These are phyloP conservation scores for Fragilaria crotonensis DNA, from an alignment of 108 stramenopile species.

Conservation along the genomic window DNA sequence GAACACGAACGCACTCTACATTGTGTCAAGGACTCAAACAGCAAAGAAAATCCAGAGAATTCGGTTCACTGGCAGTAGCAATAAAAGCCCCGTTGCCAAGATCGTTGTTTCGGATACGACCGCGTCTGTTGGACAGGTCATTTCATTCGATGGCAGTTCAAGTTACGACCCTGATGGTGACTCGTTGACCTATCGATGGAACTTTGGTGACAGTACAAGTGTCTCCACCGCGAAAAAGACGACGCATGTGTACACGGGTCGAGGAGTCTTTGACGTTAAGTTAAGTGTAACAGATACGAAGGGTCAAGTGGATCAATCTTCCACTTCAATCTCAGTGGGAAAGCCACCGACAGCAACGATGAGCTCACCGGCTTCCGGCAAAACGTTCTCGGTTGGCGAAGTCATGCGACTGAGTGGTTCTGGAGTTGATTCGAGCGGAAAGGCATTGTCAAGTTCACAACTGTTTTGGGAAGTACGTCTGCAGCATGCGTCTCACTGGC, in stretches of 20 bases:
- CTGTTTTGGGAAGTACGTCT: constrained; percentile 6
- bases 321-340: constrained; percentile 7
- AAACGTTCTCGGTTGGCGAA: neutral
- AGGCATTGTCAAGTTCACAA: constrained; percentile 6
- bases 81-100: constrained; percentile 17
- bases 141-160: constrained; percentile 4
- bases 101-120: constrained; percentile 5
- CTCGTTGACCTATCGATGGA: constrained; percentile 12
- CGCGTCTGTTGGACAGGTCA: constrained; percentile 2
- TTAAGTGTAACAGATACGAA: constrained; percentile 12
- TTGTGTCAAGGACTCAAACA: no score
- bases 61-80: constrained; percentile 18
- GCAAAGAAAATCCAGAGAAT: neutral
- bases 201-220: constrained; percentile 15
- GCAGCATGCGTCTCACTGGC: neutral
- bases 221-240: neutral
- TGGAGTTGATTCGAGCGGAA: constrained; percentile 9
- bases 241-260: constrained; percentile 3
- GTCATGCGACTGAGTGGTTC: constrained; percentile 1
- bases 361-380: neutral
- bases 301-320: constrained; percentile 5
- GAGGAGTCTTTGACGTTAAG: constrained; percentile 11
- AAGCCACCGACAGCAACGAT: constrained; percentile 1
- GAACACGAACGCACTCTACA: constrained; percentile 6
- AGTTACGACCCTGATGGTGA: constrained; percentile 2